phyloP scores from a whole-genome alignment of 805 yeast genomes.

The Teunomyces tritomae region DNA sequence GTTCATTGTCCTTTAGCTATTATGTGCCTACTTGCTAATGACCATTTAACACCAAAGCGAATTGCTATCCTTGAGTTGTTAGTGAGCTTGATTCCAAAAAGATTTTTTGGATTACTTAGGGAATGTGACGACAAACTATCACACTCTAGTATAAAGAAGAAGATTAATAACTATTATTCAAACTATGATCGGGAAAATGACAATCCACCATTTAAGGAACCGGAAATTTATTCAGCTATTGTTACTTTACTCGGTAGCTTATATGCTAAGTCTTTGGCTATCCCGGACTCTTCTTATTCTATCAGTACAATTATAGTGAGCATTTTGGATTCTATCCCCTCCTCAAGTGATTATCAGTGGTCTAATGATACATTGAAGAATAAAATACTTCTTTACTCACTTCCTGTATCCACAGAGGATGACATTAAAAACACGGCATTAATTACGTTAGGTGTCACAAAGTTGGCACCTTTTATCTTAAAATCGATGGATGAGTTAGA shows the following conservation, averaged over 20 bases:
- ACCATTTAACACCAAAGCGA: conserved; percentile 25
- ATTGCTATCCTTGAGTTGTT: conserved; percentile 41
- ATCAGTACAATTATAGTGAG: neutral
- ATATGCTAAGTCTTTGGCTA: conserved; percentile 15
- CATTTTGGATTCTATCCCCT: conserved; percentile 15
- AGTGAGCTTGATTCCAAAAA: conserved; percentile 56
- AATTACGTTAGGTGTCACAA: conserved; percentile 43
- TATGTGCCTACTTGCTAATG: conserved; percentile 40
- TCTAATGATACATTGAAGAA: conserved; percentile 7
- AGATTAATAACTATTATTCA: neutral
- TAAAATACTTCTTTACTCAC: conserved; percentile 10
- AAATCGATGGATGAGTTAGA: conserved; percentile 28
- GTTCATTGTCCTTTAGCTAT: conserved; percentile 74
- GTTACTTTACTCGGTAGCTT: conserved; percentile 16
- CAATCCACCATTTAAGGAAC: neutral
- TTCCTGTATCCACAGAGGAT: neutral
- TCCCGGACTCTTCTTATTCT: conserved; percentile 12
- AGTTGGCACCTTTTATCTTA: conserved; percentile 36
- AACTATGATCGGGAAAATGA: neutral
- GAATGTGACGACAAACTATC: neutral
- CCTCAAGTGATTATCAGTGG: conserved; percentile 6
- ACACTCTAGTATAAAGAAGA: neutral
- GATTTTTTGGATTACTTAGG: conserved; percentile 42
- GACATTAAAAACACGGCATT: conserved; percentile 15
- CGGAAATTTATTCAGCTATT: conserved; percentile 15